Evolutionary conservation across 306 rosid genomes (phyloP).

Genomic region (Trifolium pratense): DNA sequence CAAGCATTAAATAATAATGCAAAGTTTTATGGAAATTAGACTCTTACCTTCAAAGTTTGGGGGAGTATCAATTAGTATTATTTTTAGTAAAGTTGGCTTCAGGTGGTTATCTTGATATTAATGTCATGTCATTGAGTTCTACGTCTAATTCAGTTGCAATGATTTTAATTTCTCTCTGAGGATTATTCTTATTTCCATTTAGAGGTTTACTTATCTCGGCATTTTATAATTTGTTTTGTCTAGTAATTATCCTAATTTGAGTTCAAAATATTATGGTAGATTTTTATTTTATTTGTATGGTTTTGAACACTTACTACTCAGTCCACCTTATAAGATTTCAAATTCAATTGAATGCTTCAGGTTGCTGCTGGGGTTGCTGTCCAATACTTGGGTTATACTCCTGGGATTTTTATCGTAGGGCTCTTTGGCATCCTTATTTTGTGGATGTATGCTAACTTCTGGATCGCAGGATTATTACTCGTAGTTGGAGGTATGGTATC

Average conservation of each 20-base stretch:
- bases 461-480: conserved; percentile 91
- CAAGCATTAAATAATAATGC: conserved; percentile 6
- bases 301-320: no score
- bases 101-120: neutral
- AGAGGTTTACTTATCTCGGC: conserved; percentile 17
- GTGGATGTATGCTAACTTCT: conserved; percentile 98
- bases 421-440: conserved; percentile 85
- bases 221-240: conserved; percentile 16
- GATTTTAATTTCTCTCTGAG: neutral
- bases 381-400: conserved; percentile 91
- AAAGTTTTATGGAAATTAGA: conserved; percentile 1
- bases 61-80: neutral
- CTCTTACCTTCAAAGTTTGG: conserved; percentile 7
- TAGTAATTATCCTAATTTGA: conserved; percentile 24
- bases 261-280: conserved; percentile 24
- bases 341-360: conserved; percentile 54
- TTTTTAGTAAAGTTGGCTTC: neutral
- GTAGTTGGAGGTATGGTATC: conserved; percentile 80
- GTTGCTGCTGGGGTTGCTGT: conserved; percentile 88
- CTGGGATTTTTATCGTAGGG: conserved; percentile 94
- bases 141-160: neutral
- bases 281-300: conserved; percentile 4
- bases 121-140: neutral
- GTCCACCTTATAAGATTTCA: neutral
- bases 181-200: neutral